These are phyloP conservation scores for Neurospora sp. DNA, from an alignment of 495 filamentous ascomycete species.

Conservation along the genomic window DNA sequence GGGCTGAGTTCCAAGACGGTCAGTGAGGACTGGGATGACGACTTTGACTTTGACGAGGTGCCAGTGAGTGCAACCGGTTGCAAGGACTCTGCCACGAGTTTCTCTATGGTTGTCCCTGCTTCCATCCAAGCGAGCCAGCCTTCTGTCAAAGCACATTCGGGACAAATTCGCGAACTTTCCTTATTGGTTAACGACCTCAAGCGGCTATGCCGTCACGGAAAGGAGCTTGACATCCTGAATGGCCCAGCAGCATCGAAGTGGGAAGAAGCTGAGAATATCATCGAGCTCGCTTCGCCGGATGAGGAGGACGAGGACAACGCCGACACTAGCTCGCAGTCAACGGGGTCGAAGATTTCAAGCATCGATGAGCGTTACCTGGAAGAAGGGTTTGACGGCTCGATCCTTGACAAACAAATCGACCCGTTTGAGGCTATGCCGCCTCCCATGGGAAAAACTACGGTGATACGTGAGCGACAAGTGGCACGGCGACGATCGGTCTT, in stretches of 20 bases:
- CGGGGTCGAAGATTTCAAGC: constrained; percentile 18
- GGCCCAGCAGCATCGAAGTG: constrained; percentile 57
- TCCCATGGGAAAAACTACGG: constrained; percentile 30
- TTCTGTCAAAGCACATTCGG: constrained; percentile 75
- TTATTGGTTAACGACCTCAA: constrained; percentile 55
- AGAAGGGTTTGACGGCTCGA: constrained; percentile 38
- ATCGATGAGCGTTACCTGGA: constrained; percentile 49
- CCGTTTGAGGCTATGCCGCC: constrained; percentile 25
- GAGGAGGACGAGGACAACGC: constrained; percentile 47
- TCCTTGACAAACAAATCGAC: constrained; percentile 24
- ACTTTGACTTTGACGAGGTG: constrained; percentile 64
- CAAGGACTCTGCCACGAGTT: constrained; percentile 34
- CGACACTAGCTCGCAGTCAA: constrained; percentile 14
- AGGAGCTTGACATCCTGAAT: constrained; percentile 51
- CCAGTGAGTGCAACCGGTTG: constrained; percentile 27
- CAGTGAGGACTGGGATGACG: constrained; percentile 79
- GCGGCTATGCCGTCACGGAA: constrained; percentile 68
- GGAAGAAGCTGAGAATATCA: constrained; percentile 82
- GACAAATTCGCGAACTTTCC: constrained; percentile 76
- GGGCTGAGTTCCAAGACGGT: constrained; percentile 71
- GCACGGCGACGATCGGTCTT: constrained; percentile 47
- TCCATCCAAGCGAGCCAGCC: constrained; percentile 79
- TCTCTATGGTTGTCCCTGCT: constrained; percentile 64
- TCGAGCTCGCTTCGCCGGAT: constrained; percentile 73
- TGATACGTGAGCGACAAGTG: constrained; percentile 30